These are phyloP conservation scores for Cystobasidium slooffiae DNA, from an alignment of 1,284 basidiomycete species.

Conservation along the genomic window DNA sequence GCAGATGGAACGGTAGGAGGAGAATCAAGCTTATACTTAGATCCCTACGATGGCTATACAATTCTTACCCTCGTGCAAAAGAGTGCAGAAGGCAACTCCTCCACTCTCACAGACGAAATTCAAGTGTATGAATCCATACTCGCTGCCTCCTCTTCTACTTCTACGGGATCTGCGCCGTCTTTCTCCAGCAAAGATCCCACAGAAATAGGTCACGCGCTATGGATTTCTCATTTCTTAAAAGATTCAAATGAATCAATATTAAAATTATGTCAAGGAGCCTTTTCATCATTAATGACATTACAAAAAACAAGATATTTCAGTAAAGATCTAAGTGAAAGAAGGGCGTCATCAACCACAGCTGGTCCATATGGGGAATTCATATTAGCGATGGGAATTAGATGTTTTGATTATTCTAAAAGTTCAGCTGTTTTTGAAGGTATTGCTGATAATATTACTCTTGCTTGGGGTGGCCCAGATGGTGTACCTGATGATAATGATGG, in stretches of 20 bases:
- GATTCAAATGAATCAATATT: conserved; percentile 53
- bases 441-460: conserved; percentile 15
- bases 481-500: neutral
- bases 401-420: conserved; percentile 48
- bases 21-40: conserved; percentile 54
- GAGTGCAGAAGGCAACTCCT: conserved; percentile 41
- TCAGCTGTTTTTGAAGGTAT: conserved; percentile 24
- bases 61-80: conserved; percentile 53
- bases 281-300: conserved; percentile 9
- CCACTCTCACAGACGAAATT: conserved; percentile 42
- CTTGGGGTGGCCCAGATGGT: conserved; percentile 1
- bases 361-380: conserved; percentile 55
- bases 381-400: conserved; percentile 52
- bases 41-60: conserved; percentile 54
- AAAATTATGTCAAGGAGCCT: conserved; percentile 24
- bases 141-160: neutral
- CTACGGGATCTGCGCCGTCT: conserved; percentile 38
- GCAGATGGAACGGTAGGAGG: conserved; percentile 47
- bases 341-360: too few species aligned
- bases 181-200: conserved; percentile 53
- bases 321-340: conserved; percentile 8
- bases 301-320: conserved; percentile 12
- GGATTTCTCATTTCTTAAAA: conserved; percentile 54
- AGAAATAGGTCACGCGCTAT: conserved; percentile 55
- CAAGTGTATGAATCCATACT: conserved; percentile 8